Percentiles rank a stretch among this genome's conserved stretches.
phyloP scores from a whole-genome alignment of 768 basidiomycete species.

The Russula emetica region DNA sequence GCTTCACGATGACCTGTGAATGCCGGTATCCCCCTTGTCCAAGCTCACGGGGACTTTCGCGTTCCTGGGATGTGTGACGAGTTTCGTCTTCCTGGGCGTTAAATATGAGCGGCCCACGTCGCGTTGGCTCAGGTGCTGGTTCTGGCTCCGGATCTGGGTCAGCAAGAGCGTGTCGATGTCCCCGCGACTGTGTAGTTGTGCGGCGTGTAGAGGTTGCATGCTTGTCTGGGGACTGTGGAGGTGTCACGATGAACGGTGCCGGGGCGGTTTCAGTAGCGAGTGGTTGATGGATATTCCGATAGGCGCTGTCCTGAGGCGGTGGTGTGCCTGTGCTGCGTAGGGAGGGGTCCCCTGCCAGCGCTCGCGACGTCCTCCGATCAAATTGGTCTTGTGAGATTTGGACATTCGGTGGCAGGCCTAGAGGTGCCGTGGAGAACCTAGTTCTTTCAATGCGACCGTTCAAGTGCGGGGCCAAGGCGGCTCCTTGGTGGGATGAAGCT shows the following conservation, averaged over 20 bases:
- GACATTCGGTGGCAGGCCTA: background rate
- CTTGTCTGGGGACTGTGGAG: slow-evolving; percentile 13
- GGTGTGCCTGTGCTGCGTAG: background rate
- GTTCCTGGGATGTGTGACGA: background rate
- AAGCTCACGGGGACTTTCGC: slow-evolving; percentile 1
- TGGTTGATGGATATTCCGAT: background rate
- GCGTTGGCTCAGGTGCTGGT: slow-evolving; percentile 3
- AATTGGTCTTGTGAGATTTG: background rate
- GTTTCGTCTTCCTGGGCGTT: background rate
- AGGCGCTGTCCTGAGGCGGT: background rate
- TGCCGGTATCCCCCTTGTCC: slow-evolving; percentile 6
- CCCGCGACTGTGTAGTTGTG: background rate
- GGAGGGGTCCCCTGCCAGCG: background rate
- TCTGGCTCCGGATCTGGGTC: background rate
- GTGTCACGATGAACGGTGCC: slow-evolving; percentile 11
- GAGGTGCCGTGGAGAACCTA: background rate
- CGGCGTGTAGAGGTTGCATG: slow-evolving; percentile 9
- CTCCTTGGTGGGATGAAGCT: slow-evolving; percentile 1
- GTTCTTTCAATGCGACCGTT: slow-evolving; percentile 7
- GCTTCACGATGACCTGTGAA: background rate
- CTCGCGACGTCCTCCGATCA: slow-evolving; percentile 5
- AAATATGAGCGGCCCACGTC: slow-evolving; percentile 4
- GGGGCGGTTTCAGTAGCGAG: background rate
- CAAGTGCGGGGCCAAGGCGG: background rate
- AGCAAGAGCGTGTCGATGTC: background rate